Evolutionary conservation across 345 rosid species (phyloP).

Genomic region (Hibiscus syriacus): DNA sequence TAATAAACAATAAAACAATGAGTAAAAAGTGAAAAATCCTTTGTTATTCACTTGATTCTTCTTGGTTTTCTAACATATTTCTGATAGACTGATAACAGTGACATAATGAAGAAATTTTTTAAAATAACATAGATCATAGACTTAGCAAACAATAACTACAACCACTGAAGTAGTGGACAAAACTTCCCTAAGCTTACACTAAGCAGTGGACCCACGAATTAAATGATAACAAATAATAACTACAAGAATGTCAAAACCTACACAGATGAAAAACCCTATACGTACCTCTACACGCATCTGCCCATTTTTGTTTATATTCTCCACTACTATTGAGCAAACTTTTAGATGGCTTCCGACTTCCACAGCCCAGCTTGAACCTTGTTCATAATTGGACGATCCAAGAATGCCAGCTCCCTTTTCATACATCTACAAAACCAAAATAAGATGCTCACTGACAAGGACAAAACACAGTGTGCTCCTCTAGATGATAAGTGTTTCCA

Average conservation of each 20-base stretch:
- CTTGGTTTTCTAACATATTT: background rate
- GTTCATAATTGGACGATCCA: slow-evolving; percentile 36
- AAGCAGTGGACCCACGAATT: background rate
- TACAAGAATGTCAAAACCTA: background rate
- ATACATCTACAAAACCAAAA: slow-evolving; percentile 46
- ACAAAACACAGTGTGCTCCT: background rate
- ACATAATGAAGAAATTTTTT: background rate
- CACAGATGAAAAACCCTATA: background rate
- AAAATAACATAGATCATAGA: background rate
- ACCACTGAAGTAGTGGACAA: background rate
- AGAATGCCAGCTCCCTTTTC: slow-evolving; percentile 39
- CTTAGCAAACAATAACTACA: background rate
- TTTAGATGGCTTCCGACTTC: slow-evolving; percentile 90
- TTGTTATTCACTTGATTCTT: background rate
- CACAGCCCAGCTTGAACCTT: slow-evolving; percentile 75
- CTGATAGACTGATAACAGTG: background rate
- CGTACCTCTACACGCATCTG: slow-evolving; percentile 88
- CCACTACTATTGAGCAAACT: slow-evolving; percentile 84
- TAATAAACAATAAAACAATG: background rate
- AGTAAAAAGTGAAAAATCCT: background rate
- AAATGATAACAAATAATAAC: background rate
- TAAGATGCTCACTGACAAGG: background rate
- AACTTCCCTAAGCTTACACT: background rate
- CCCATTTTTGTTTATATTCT: slow-evolving; percentile 74
- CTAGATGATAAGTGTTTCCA: background rate